Percentiles rank a stretch among this genome's conserved stretches.
Evolutionary conservation across 2,329 filamentous ascomycete species (phyloP).

Genomic region (Dactylellina leptospora): DNA sequence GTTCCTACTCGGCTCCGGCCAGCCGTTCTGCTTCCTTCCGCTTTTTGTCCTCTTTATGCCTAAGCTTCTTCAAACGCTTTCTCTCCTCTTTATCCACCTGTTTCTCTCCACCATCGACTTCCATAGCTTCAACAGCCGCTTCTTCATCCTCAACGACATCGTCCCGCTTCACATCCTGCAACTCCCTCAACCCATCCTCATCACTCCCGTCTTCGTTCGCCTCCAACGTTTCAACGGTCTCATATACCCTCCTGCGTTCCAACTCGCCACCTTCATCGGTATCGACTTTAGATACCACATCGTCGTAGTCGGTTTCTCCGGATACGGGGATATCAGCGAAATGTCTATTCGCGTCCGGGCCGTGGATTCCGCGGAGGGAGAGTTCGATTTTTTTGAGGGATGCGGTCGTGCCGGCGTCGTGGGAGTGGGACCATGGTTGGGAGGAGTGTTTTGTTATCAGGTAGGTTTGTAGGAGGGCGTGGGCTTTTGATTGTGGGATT

Average conservation of each 20-base stretch:
- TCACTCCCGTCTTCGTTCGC: conserved; percentile 39
- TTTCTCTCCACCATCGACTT: conserved; percentile 20
- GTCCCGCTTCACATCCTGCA: conserved; percentile 24
- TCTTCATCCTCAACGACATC: conserved; percentile 7
- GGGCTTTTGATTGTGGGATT: conserved; percentile 24
- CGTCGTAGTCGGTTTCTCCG: background rate
- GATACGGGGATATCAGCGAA: background rate
- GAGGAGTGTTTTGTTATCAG: conserved; percentile 39
- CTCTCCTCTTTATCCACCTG: conserved; percentile 40
- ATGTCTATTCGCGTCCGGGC: conserved; percentile 30
- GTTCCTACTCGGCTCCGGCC: conserved; percentile 17
- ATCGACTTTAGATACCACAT: conserved; percentile 21
- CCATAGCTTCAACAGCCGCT: conserved; percentile 8
- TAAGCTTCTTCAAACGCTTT: conserved; percentile 40
- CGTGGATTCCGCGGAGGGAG: conserved; percentile 44
- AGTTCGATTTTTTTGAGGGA: conserved; percentile 52
- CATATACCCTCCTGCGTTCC: conserved; percentile 48
- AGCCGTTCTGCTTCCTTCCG: conserved; percentile 36
- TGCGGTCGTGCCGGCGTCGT: conserved; percentile 42
- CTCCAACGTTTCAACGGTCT: conserved; percentile 45
- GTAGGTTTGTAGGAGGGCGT: conserved; percentile 48
- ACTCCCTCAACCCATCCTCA: conserved; percentile 31
- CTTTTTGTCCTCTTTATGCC: conserved; percentile 39
- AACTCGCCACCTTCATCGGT: conserved; percentile 43
- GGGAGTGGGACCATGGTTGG: conserved; percentile 49